These are phyloP conservation scores for Plectosphaerella sp. DNA, from an alignment of 2,329 filamentous ascomycete genomes.

Conservation along the genomic window DNA sequence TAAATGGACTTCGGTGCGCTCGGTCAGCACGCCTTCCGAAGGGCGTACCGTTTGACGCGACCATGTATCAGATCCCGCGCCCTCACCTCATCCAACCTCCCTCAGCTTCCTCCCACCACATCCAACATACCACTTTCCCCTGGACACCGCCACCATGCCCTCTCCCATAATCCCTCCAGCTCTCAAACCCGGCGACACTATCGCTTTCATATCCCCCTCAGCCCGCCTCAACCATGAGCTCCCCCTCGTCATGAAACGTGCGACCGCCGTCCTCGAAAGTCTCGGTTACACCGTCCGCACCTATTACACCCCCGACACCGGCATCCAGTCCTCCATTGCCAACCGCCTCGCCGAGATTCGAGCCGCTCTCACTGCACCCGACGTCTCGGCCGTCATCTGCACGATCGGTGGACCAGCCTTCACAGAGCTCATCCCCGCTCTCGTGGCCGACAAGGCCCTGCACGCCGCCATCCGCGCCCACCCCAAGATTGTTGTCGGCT, in stretches of 20 bases:
- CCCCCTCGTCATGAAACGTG: constrained; percentile 23
- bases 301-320: constrained; percentile 23
- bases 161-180: constrained; percentile 17
- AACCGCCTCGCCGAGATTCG: constrained; percentile 32
- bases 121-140: too few relatives aligned
- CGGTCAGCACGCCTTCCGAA: too few relatives aligned
- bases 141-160: not conserved
- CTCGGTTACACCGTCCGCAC: constrained; percentile 28
- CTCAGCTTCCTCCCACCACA: too few relatives aligned
- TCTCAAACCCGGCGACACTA: constrained; percentile 28
- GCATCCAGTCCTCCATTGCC: constrained; percentile 25
- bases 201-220: constrained; percentile 36
- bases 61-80: too few relatives aligned
- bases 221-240: constrained; percentile 26
- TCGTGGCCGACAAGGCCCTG: constrained; percentile 29
- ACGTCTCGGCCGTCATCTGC: constrained; percentile 30
- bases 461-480: constrained; percentile 24
- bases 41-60: too few relatives aligned
- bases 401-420: constrained; percentile 33
- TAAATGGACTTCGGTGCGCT: too few relatives aligned
- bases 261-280: constrained; percentile 18
- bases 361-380: constrained; percentile 28
- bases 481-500: constrained; percentile 37
- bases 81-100: too few relatives aligned
- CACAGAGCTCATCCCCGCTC: constrained; percentile 32